Conservation (phyloP, 306 rosid species). For the Corylus americana region DNA sequence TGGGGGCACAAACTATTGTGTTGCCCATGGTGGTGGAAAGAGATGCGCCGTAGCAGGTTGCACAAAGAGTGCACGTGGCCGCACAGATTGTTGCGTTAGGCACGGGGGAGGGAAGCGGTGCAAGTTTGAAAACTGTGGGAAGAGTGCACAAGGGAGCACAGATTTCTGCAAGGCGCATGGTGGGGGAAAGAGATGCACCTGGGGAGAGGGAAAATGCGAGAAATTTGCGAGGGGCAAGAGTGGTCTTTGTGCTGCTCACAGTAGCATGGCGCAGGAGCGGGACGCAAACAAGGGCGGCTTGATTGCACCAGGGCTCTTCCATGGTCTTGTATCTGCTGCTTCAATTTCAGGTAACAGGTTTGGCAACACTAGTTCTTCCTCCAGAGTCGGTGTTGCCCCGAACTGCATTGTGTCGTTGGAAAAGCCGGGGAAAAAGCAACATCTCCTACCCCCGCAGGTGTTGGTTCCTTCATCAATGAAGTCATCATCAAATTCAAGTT, state of each 20-base stretch:
- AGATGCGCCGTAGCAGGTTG: slow-evolving; percentile 88
- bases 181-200: slow-evolving; percentile 89
- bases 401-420: slow-evolving; percentile 63
- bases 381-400: slow-evolving; percentile 61
- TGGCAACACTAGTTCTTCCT: slow-evolving; percentile 64
- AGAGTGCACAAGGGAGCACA: slow-evolving; percentile 99
- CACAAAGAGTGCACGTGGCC: slow-evolving; percentile 96
- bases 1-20: slow-evolving; percentile 94
- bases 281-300: slow-evolving; percentile 59
- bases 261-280: slow-evolving; percentile 66
- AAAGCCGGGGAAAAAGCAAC: slow-evolving; percentile 44
- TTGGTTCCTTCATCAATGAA: slow-evolving; percentile 81
- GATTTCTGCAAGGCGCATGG: slow-evolving; percentile 99
- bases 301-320: slow-evolving; percentile 85
- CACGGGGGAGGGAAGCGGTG: slow-evolving; percentile 98
- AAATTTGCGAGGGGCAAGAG: slow-evolving; percentile 95
- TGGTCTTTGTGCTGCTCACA: slow-evolving; percentile 95
- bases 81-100: slow-evolving; percentile 92
- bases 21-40: slow-evolving; percentile 99
- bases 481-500: slow-evolving; percentile 44
- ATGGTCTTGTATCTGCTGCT: slow-evolving; percentile 68
- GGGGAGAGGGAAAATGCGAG: slow-evolving; percentile 93
- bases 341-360: slow-evolving; percentile 63
- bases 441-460: slow-evolving; percentile 76
- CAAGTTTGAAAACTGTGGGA: slow-evolving; percentile 71